Evolutionary conservation across 257 asterid species (phyloP), one percentile per base, ranked within the genome.

Genomic region (Capsicum pubescens): DNA sequence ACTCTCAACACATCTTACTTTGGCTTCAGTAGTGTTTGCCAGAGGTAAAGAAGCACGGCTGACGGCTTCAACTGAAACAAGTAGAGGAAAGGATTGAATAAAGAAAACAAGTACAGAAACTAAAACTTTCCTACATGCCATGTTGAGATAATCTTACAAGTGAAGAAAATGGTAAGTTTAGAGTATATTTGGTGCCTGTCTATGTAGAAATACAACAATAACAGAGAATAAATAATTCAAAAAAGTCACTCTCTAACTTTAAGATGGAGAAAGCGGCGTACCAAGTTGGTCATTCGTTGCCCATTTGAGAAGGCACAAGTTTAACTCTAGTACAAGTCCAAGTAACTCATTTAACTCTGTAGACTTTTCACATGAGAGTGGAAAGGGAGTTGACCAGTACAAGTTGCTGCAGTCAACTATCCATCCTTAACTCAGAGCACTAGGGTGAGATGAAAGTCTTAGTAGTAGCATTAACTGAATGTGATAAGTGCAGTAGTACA

Each of bases 1-100:
- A 9, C 66, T 67, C 70, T 85, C 83, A 35, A 69, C 9, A 59
- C 77, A 68, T 55, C 70, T 36, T 52, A 52, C 5, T 76, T 76
- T 76, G 61, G 8, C 14, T 13, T 52, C 5, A 1, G 46, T 52
- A 13, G 46, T 52, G 8, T 52, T 76, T 50, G 63, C 14, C 63
- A 26, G 9, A 26, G 61, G 48, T 76, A 13, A 2, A 52, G 81
- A 21, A 52, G 48, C 63, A 52, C 48, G 26, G 3, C 42, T 13
- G 13, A 3, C 12, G 8, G 63, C 14, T 52, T 74, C 61, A 74
- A 12, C 19, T 6, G 60, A 21, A 72, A 72, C 80, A 19, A 74
- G 80, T 74, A 74, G 59, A 19, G 4, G 44, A 12, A 50, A 32
- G 80, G 21, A 74, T 50, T 74, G 80, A 6, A 50, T 42, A 50